Base-by-base conservation (phyloP, 1,284 basidiomycete species). In the Baeospora myosura region DNA sequence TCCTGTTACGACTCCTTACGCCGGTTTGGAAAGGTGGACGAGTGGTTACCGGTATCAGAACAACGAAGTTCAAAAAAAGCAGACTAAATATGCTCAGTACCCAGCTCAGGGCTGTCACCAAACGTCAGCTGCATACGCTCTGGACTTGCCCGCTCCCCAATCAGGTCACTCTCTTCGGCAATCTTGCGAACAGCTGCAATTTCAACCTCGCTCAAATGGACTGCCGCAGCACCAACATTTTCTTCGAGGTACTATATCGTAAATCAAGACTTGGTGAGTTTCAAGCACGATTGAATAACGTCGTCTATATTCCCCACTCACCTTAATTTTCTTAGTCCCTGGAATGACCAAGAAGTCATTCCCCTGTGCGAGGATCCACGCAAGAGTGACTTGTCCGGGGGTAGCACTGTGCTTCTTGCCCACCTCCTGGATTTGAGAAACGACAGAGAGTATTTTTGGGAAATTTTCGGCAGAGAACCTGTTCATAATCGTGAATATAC, bases 351-450 rank as follows among this genome's bases (percentile, higher is more conserved):
- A 57, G 38, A 70, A 56, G 46, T 65, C 62, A 10, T 58, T 54
- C 22, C 61, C 64, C 54, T 64, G 66, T 20, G 60, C 61, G 17
- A 67, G 54, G 30, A 71, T 44, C 71, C 72, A 76, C 0, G 73
- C 71, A 3, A 76, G 56, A 2, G 61, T 53, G 7, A 73, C 53
- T 51, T 75, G 72, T 1, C 67, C 61, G 0, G 65, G 42, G 1
- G 69, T 67, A 5, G 60, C 57, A 12, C 49, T 45, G 45, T 69
- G 60, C 42, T 48, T 51, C 20, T 55, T 43, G 1, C 62, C 66
- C 23, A 69, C 54, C 5, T 48, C 46, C 8, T 54, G 49, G 14
- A 76, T 46, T 20, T 59, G 54, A 7, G 67, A 55, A 3, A 62
- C 66, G 11, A 74, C 51, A 14, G 58, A 45, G 11, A 72, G 51